Conservation (phyloP, 257 asterid genomes). For the Henckelia pumila region DNA sequence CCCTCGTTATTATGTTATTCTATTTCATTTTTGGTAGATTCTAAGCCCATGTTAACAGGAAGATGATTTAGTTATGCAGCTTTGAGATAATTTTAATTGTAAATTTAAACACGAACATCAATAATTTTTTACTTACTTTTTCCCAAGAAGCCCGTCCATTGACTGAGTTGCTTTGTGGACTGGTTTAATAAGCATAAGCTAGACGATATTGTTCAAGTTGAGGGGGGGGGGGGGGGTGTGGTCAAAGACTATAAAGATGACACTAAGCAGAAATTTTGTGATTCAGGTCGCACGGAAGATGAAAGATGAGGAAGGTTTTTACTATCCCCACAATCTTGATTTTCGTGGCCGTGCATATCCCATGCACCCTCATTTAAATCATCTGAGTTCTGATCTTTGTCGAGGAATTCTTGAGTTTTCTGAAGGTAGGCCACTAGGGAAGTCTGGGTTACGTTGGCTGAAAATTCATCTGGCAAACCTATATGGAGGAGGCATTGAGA, state of each 20-base stretch:
- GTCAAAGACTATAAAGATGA: slow-evolving; percentile 5
- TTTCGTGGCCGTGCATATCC: slow-evolving; percentile 99
- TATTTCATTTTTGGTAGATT: slow-evolving; percentile 1
- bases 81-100: background rate
- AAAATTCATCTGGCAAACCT: slow-evolving; percentile 91
- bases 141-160: background rate
- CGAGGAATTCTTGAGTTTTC: slow-evolving; percentile 96
- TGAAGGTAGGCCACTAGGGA: slow-evolving; percentile 86
- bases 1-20: background rate
- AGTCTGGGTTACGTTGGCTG: slow-evolving; percentile 82
- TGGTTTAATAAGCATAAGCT: background rate
- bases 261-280: slow-evolving; percentile 28
- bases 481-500: slow-evolving; percentile 83
- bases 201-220: slow-evolving; percentile 1
- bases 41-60: background rate
- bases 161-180: slow-evolving; percentile 4
- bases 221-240: too few relatives aligned
- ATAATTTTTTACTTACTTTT: background rate
- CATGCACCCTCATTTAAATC: slow-evolving; percentile 96
- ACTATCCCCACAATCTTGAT: slow-evolving; percentile 97
- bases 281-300: slow-evolving; percentile 88
- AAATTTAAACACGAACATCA: background rate
- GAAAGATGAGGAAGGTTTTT: slow-evolving; percentile 94
- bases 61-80: background rate
- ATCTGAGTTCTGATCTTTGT: slow-evolving; percentile 90